Evolutionary conservation across 192 early-diverging fungal species (phyloP).

Genomic region (Coemansia sp.): DNA sequence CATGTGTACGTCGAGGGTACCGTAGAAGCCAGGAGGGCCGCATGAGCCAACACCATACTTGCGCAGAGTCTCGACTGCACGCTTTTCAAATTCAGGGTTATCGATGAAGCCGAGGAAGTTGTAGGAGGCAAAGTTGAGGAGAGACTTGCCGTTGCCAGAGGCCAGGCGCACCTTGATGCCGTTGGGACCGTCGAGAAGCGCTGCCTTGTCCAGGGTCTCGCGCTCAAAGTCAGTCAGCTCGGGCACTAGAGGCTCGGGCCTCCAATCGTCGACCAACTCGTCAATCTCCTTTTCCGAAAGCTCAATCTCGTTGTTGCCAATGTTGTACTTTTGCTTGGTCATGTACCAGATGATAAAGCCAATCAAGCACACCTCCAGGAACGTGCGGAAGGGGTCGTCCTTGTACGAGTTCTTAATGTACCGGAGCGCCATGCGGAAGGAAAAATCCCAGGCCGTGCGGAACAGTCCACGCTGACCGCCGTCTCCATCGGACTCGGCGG

Average conservation of each 20-base stretch:
- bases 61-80: constrained; percentile 80
- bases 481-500: neutral
- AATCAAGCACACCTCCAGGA: constrained; percentile 82
- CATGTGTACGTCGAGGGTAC: constrained; percentile 94
- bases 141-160: constrained; percentile 46
- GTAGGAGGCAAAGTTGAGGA: constrained; percentile 79
- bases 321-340: constrained; percentile 78
- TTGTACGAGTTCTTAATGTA: constrained; percentile 93
- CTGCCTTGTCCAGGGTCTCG: constrained; percentile 77
- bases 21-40: constrained; percentile 95
- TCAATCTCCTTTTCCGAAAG: constrained; percentile 94
- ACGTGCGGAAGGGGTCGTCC: constrained; percentile 88
- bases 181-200: constrained; percentile 68
- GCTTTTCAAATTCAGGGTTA: constrained; percentile 75
- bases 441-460: constrained; percentile 48
- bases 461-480: constrained; percentile 25
- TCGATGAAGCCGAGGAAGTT: constrained; percentile 88
- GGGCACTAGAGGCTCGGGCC: constrained; percentile 91
- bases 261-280: constrained; percentile 94
- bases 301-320: constrained; percentile 72
- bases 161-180: constrained; percentile 53
- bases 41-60: constrained; percentile 97
- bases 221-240: constrained; percentile 69
- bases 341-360: constrained; percentile 91
- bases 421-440: constrained; percentile 69